phyloP scores from a whole-genome alignment of 2,329 filamentous ascomycete genomes.

The Neofusicoccum parvum region DNA sequence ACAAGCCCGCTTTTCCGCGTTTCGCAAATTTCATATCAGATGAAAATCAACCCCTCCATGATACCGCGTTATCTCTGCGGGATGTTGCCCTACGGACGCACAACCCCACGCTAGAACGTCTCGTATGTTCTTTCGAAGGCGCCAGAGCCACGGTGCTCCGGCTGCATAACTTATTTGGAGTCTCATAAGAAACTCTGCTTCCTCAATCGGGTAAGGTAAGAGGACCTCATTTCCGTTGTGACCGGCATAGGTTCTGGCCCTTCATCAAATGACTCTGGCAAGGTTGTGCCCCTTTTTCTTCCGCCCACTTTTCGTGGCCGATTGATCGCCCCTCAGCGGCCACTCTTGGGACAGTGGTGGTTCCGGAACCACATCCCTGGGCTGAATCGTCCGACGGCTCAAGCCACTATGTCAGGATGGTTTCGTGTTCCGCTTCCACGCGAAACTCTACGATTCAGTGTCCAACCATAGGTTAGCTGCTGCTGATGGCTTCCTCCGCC shows the following conservation, averaged over 20 bases:
- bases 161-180: slow-evolving; percentile 17
- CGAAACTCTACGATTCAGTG: slow-evolving; percentile 30
- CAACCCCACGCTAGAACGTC: slow-evolving; percentile 39
- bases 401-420: slow-evolving; percentile 31
- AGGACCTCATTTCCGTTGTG: slow-evolving; percentile 17
- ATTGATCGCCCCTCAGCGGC: slow-evolving; percentile 13
- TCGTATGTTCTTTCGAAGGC: slow-evolving; percentile 24
- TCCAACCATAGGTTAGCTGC: slow-evolving; percentile 8
- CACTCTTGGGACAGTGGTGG: slow-evolving; percentile 18
- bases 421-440: slow-evolving; percentile 37
- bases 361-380: slow-evolving; percentile 15
- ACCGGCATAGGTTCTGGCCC: slow-evolving; percentile 19
- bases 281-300: slow-evolving; percentile 16
- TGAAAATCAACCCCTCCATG: slow-evolving; percentile 17
- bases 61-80: slow-evolving; percentile 14
- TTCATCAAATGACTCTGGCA: slow-evolving; percentile 20
- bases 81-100: slow-evolving; percentile 21
- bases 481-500: slow-evolving; percentile 7
- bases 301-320: slow-evolving; percentile 18
- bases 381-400: slow-evolving; percentile 23
- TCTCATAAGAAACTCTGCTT: slow-evolving; percentile 8
- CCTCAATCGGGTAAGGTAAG: slow-evolving; percentile 2
- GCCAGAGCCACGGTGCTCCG: slow-evolving; percentile 23
- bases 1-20: slow-evolving; percentile 14
- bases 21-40: slow-evolving; percentile 20